phyloP scores from a whole-genome alignment of 306 rosid species.

The Styphnolobium japonicum region DNA sequence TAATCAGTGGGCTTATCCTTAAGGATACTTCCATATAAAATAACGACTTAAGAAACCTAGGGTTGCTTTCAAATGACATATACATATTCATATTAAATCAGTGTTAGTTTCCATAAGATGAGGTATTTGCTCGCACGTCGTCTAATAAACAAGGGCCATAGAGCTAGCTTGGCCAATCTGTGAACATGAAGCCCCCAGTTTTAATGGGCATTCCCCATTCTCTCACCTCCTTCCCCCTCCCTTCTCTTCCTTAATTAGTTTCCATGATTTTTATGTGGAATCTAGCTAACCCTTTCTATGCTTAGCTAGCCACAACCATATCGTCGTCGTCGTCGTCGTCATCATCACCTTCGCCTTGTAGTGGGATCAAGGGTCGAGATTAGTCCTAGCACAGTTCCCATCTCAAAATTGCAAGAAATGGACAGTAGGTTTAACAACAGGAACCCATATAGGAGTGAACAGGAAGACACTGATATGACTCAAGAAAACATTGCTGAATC shows the following conservation, averaged over 20 bases:
- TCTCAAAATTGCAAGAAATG: slow-evolving; percentile 36
- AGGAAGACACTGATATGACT: slow-evolving; percentile 45
- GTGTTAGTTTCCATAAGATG: slow-evolving; percentile 20
- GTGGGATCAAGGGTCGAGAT: slow-evolving; percentile 17
- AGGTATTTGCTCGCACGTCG: slow-evolving; percentile 70
- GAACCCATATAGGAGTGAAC: slow-evolving; percentile 15
- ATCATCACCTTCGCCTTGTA: not conserved
- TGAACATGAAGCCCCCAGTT: slow-evolving; percentile 54
- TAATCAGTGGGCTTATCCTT: slow-evolving; percentile 45
- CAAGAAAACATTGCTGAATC: no score
- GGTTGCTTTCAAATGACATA: slow-evolving; percentile 52
- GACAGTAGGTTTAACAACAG: slow-evolving; percentile 33
- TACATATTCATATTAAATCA: slow-evolving; percentile 19
- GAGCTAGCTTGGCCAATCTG: slow-evolving; percentile 43
- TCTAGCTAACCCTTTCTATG: slow-evolving; percentile 28
- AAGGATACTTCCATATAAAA: slow-evolving; percentile 6
- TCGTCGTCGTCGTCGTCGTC: no score
- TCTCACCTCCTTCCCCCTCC: slow-evolving; percentile 34
- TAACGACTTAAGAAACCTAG: slow-evolving; percentile 9
- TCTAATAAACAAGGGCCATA: slow-evolving; percentile 39
- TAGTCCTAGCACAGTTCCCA: not conserved
- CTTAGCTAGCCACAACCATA: slow-evolving; percentile 24
- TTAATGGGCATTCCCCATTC: slow-evolving; percentile 35
- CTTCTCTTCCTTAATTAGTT: no score
- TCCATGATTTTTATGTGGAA: no score